Evolutionary conservation across 2,329 filamentous ascomycete genomes (phyloP).

Genomic region (Aspergillus chevalieri): DNA sequence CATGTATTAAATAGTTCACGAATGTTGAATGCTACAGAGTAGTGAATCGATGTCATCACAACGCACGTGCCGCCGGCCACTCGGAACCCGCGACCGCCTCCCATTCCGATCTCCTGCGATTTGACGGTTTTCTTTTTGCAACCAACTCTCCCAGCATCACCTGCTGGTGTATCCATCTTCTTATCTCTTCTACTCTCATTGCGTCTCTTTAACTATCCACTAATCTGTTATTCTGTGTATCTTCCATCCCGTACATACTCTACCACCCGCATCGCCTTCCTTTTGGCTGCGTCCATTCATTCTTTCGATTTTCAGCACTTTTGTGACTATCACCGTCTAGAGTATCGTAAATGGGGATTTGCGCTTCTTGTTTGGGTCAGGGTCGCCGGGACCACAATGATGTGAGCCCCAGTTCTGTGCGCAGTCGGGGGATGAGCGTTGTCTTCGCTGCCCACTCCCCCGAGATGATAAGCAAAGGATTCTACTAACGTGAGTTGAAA

Average conservation of each 20-base stretch:
- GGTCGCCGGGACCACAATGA: constrained; percentile 34
- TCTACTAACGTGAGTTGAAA: constrained; percentile 7
- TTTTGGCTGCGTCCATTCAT: constrained; percentile 9
- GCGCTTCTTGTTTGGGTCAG: constrained; percentile 39
- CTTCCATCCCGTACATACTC: constrained; percentile 9
- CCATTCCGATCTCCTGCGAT: not conserved
- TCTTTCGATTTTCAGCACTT: constrained; percentile 1
- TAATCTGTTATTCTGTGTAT: constrained; percentile 18
- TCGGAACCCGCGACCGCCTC: not conserved
- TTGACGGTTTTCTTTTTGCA: not conserved
- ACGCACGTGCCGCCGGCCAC: not conserved
- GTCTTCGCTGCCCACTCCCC: not conserved
- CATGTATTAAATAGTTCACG: not conserved
- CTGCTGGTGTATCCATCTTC: not conserved
- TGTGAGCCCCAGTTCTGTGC: constrained; percentile 16
- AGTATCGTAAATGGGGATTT: constrained; percentile 36
- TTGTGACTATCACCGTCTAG: constrained; percentile 2
- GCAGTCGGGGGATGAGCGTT: not conserved
- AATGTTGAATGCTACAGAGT: not conserved
- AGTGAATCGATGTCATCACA: not conserved
- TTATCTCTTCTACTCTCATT: not conserved
- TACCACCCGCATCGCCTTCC: constrained; percentile 21
- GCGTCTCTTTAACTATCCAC: not conserved
- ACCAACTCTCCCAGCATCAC: not conserved
- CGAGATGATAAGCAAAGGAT: not conserved